phyloP scores from a whole-genome alignment of 495 filamentous ascomycete species.

The Penicillium mononematosum region DNA sequence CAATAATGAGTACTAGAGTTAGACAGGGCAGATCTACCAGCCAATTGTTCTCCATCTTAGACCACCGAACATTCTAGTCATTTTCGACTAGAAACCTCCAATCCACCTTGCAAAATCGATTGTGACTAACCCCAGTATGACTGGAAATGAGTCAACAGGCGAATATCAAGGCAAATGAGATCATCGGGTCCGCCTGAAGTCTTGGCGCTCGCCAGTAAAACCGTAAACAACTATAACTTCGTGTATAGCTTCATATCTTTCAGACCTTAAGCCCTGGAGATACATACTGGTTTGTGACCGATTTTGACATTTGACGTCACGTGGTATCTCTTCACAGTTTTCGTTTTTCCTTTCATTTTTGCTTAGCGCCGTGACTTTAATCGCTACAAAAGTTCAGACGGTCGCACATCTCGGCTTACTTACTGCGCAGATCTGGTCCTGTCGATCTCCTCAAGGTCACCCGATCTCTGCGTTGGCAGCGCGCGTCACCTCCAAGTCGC shows the following conservation, averaged over 20 bases:
- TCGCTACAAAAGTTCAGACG: neutral
- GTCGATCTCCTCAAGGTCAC: slow-evolving; percentile 41
- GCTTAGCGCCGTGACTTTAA: slow-evolving; percentile 6
- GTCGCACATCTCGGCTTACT: slow-evolving; percentile 22
- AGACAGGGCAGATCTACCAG: neutral
- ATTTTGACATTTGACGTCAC: neutral
- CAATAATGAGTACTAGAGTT: neutral
- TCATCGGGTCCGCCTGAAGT: slow-evolving; percentile 9
- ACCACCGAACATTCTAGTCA: neutral
- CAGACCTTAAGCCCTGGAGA: neutral
- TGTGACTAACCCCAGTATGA: slow-evolving; percentile 1
- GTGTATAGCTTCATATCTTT: slow-evolving; percentile 4
- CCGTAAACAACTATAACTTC: slow-evolving; percentile 12
- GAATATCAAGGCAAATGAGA: slow-evolving; percentile 3
- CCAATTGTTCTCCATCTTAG: neutral
- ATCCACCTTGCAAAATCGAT: neutral
- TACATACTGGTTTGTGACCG: neutral
- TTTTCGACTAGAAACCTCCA: neutral
- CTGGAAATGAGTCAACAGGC: slow-evolving; percentile 4
- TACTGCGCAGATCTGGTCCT: slow-evolving; percentile 30
- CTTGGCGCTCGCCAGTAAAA: slow-evolving; percentile 5
- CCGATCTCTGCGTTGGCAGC: slow-evolving; percentile 46
- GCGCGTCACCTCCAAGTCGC: slow-evolving; percentile 23
- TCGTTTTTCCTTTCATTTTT: neutral
- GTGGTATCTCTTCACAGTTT: neutral